A percentile compares a stretch with the other conserved stretches of the same genome.
These are phyloP conservation scores for Hypomontagnella monticulosa DNA, from an alignment of 495 filamentous ascomycete species.

Conservation along the genomic window DNA sequence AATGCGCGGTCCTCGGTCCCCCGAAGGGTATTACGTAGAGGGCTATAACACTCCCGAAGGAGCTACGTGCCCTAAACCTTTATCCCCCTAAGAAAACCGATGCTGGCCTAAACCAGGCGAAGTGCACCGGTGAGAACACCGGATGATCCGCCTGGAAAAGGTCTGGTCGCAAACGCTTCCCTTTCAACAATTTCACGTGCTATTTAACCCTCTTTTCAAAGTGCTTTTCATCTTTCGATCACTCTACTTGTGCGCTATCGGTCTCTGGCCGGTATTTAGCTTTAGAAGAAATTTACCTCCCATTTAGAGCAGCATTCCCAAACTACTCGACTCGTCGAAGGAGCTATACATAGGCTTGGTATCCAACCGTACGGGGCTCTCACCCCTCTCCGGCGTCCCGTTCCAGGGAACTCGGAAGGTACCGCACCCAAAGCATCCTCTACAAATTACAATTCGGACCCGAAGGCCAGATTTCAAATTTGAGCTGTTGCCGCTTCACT, in stretches of 20 bases:
- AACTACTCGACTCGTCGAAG: conserved; percentile 76
- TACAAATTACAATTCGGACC: conserved; percentile 74
- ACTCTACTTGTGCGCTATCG: conserved; percentile 14
- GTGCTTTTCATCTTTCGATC: conserved; percentile 13
- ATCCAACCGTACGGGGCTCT: conserved; percentile 66
- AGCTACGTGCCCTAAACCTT: conserved; percentile 3
- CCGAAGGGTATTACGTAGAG: conserved; percentile 3
- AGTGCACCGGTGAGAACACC: conserved; percentile 11
- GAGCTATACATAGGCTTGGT: conserved; percentile 64
- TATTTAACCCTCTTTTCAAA: conserved; percentile 16
- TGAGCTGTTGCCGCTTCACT: conserved; percentile 58
- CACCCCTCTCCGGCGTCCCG: conserved; percentile 69
- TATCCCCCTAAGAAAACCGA: conserved; percentile 6
- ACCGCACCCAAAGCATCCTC: conserved; percentile 68
- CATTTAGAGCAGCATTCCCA: conserved; percentile 74
- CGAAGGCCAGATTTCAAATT: conserved; percentile 70
- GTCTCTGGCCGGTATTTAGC: conserved; percentile 53
- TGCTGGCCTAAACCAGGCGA: conserved; percentile 12
- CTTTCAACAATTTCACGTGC: conserved; percentile 15
- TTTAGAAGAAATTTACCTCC: conserved; percentile 77
- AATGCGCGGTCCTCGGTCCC: conserved; percentile 7
- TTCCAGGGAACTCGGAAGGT: conserved; percentile 69
- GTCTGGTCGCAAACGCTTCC: conserved; percentile 13
- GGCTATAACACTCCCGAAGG: conserved; percentile 13
- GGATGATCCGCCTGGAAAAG: conserved; percentile 10